Evolutionary conservation across 768 basidiomycete genomes (phyloP).

Genomic region (Agrocybe pediades): DNA sequence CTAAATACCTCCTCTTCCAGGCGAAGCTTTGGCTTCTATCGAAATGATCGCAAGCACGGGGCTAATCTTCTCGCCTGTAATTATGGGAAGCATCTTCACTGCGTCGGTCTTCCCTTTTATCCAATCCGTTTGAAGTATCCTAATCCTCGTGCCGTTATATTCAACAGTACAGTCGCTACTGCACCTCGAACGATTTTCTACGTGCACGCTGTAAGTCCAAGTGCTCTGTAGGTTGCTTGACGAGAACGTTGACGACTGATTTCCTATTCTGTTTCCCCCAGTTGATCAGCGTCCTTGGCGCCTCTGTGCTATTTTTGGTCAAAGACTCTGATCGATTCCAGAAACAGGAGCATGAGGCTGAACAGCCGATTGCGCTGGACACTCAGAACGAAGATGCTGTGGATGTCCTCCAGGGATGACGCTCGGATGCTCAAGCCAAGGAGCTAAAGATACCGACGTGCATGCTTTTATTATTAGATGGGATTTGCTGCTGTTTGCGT

Average conservation of each 20-base stretch:
- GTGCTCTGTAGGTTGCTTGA: neutral
- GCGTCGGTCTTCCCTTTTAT: neutral
- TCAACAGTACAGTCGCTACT: constrained; percentile 3
- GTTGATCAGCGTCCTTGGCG: constrained; percentile 3
- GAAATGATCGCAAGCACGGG: constrained; percentile 8
- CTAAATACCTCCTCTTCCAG: neutral
- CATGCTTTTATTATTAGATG: too few relatives aligned
- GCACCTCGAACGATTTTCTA: constrained; percentile 8
- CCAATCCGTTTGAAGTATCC: neutral
- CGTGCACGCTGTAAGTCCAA: constrained; percentile 3
- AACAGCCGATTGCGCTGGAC: neutral
- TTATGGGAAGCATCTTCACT: constrained; percentile 10
- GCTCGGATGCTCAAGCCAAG: neutral
- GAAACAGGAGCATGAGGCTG: neutral
- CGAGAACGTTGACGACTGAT: neutral
- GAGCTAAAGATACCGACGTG: neutral
- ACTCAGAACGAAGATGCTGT: neutral
- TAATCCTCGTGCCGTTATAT: neutral
- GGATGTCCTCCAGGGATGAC: neutral
- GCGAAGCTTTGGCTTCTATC: constrained; percentile 8
- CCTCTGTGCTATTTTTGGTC: constrained; percentile 7
- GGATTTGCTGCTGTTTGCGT: too few relatives aligned
- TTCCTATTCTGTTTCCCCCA: neutral
- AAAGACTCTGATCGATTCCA: constrained; percentile 8
- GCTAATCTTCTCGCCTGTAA: constrained; percentile 2